Conservation (phyloP, 164 flowering plant genomes). For the Vitis rupestris region DNA sequence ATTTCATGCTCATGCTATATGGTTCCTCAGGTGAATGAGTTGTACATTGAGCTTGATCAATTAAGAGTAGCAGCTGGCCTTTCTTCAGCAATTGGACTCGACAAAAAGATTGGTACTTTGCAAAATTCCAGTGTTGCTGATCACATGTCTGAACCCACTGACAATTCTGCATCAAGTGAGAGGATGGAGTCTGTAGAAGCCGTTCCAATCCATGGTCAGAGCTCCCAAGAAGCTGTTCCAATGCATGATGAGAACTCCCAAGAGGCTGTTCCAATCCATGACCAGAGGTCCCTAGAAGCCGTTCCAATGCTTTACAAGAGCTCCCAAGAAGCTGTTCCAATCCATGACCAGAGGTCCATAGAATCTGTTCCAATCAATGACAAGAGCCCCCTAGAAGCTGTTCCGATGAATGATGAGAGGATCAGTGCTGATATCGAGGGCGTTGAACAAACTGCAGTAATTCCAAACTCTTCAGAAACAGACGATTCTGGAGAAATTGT, state of each 20-base stretch:
- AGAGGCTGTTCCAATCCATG: constrained; percentile 12
- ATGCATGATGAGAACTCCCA: constrained; percentile 10
- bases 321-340: constrained; percentile 11
- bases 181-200: constrained; percentile 15
- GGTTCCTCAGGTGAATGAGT: constrained; percentile 59
- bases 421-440: neutral
- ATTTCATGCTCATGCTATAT: neutral
- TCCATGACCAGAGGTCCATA: neutral
- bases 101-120: constrained; percentile 6
- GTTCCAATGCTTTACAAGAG: constrained; percentile 13
- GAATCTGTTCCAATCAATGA: constrained; percentile 18
- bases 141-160: constrained; percentile 14
- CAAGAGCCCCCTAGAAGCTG: constrained; percentile 6
- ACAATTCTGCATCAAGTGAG: constrained; percentile 10
- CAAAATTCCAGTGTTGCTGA: constrained; percentile 12
- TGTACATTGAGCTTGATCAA: constrained; percentile 45
- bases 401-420: constrained; percentile 15
- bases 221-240: constrained; percentile 9
- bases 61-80: constrained; percentile 6
- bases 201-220: constrained; percentile 15
- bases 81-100: constrained; percentile 17
- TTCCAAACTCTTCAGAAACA: constrained; percentile 21
- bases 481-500: constrained; percentile 58
- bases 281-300: constrained; percentile 2
- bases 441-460: constrained; percentile 5